These are phyloP conservation scores for Flaveria linearis DNA, from an alignment of 129 eudicot genomes.

Conservation along the genomic window DNA sequence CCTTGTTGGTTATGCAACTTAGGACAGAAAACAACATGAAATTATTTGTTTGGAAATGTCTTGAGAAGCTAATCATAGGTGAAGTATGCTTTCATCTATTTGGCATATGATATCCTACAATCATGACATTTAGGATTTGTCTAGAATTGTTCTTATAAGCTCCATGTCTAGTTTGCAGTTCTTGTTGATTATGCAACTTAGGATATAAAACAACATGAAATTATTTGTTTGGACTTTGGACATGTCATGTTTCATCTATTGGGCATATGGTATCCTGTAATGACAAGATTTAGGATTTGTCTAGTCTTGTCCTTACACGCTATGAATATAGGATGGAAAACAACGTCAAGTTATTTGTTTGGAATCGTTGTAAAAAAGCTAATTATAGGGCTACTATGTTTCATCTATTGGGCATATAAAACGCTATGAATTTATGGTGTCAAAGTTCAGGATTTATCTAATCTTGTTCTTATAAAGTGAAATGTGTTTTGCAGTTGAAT, in stretches of 20 bases:
- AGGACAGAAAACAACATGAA: neutral
- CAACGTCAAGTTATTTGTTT: neutral
- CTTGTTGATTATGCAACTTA: neutral
- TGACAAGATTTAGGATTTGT: neutral
- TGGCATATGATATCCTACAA: neutral
- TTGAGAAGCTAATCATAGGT: neutral
- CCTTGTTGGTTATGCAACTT: neutral
- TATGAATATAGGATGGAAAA: too few relatives aligned
- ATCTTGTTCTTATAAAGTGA: neutral
- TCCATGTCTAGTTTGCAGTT: neutral
- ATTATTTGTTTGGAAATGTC: neutral
- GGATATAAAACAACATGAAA: neutral
- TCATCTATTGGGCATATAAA: conserved; percentile 8
- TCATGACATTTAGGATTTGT: neutral
- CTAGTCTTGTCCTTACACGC: neutral
- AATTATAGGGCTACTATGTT: neutral
- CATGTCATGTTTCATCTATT: neutral
- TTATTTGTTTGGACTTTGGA: too few relatives aligned
- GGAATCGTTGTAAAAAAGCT: neutral
- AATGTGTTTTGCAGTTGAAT: conserved; percentile 32
- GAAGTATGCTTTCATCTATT: neutral
- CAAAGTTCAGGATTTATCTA: neutral
- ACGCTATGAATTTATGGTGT: neutral
- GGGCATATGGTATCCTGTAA: neutral
- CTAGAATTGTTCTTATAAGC: neutral